These are phyloP conservation scores for Hypoxylon sp. DNA, from an alignment of 2,329 filamentous ascomycete species.

Conservation along the genomic window DNA sequence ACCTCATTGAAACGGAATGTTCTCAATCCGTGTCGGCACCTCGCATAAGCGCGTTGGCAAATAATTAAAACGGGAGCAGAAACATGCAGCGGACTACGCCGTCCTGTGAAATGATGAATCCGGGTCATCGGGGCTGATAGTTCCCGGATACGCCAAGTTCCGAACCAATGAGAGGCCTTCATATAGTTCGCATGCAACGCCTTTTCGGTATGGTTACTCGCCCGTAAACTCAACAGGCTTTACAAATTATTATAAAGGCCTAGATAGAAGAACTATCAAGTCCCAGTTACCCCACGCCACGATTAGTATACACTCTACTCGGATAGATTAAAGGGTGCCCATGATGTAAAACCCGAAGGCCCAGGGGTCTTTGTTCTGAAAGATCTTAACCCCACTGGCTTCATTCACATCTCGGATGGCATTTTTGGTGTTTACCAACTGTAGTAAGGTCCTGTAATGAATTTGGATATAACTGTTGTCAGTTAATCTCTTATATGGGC, in stretches of 20 bases:
- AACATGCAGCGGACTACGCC: constrained; percentile 22
- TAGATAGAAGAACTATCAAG: neutral
- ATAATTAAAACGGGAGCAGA: constrained; percentile 6
- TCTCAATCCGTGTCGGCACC: constrained; percentile 25
- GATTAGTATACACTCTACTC: no score
- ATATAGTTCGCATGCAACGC: neutral
- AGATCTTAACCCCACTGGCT: no score
- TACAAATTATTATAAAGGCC: neutral
- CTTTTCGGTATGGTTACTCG: neutral
- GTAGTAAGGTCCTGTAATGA: no score
- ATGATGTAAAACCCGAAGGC: no score
- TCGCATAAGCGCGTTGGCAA: constrained; percentile 17
- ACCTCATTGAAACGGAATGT: constrained; percentile 31
- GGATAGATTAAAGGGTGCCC: no score
- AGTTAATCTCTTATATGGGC: no score
- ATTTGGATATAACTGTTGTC: no score
- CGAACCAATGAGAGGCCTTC: constrained; percentile 13
- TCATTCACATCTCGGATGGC: no score
- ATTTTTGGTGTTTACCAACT: no score
- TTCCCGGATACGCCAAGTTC: constrained; percentile 30
- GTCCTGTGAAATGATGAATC: constrained; percentile 10
- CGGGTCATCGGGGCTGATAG: constrained; percentile 32
- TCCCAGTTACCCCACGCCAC: no score
- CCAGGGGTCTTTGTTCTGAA: no score
- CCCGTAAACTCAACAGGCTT: neutral